phyloP scores from a whole-genome alignment of 140 eudicot species.

The Oenanthe javanica region DNA sequence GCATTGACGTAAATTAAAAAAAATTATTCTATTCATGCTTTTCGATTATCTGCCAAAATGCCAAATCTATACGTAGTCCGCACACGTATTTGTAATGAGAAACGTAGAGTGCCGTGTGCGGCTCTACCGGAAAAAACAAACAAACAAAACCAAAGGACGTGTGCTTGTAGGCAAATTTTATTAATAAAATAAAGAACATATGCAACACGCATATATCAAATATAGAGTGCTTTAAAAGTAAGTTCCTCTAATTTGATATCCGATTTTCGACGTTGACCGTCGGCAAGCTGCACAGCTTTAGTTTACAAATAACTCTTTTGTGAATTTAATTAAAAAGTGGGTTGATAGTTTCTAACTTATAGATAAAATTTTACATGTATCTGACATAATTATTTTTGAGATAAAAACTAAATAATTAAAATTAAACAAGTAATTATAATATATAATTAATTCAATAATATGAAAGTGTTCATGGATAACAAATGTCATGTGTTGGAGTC shows the following conservation, averaged over 20 bases:
- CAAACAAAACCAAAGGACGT: background rate
- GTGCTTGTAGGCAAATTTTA: background rate
- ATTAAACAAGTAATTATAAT: no score
- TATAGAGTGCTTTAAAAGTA: background rate
- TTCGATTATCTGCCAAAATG: background rate
- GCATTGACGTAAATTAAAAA: background rate
- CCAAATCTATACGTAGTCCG: no score
- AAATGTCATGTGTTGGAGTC: no score
- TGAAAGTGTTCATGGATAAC: no score
- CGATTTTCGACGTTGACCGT: background rate
- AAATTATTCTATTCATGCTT: background rate
- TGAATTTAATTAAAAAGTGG: no score
- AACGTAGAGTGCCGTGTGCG: background rate
- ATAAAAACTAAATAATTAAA: no score
- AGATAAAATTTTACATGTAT: no score
- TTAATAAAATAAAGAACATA: background rate
- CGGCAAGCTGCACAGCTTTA: no score
- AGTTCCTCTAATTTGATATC: background rate
- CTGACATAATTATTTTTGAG: no score
- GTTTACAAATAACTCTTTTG: no score
- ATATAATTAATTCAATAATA: no score
- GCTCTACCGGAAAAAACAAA: background rate
- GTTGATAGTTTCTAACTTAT: no score
- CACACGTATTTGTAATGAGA: background rate
- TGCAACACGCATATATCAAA: background rate